Percentiles rank a stretch among this genome's conserved stretches.
phyloP scores from a whole-genome alignment of 2,329 filamentous ascomycete species.

The Pseudogymnoascus verrucosus region DNA sequence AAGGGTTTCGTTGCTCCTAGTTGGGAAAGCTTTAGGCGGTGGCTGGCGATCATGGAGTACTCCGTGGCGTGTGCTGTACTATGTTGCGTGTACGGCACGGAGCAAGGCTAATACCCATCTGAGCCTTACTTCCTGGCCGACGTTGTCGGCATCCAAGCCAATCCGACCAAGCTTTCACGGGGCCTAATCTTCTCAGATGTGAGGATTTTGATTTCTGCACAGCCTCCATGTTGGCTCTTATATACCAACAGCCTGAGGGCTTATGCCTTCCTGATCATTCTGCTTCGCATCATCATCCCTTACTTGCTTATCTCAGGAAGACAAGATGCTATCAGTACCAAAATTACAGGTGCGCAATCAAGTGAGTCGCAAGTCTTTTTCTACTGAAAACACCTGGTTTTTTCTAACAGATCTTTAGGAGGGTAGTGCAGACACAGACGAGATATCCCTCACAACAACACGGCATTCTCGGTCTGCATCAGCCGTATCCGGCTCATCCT shows the following conservation, averaged over 20 bases:
- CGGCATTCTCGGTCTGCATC: background rate
- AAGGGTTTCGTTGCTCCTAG: background rate
- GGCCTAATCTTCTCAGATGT: background rate
- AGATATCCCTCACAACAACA: background rate
- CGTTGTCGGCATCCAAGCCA: background rate
- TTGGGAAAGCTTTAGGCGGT: background rate
- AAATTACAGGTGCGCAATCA: background rate
- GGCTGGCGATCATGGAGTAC: background rate
- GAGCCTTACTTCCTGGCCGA: background rate
- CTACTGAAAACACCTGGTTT: background rate
- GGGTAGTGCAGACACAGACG: background rate
- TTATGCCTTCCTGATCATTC: background rate
- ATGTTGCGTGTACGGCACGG: background rate
- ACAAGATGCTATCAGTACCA: background rate
- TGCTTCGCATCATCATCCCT: background rate
- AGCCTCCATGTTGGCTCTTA: background rate
- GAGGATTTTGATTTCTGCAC: background rate
- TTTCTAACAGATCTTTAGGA: background rate
- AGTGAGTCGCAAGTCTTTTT: background rate
- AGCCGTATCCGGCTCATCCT: conserved; percentile 1
- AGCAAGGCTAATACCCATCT: background rate
- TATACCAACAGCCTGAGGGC: background rate
- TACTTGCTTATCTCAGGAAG: background rate
- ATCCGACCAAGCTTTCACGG: background rate
- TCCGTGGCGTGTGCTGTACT: background rate